phyloP scores from a whole-genome alignment of 2,329 filamentous ascomycete genomes.

The Scolecobasidium constrictum region DNA sequence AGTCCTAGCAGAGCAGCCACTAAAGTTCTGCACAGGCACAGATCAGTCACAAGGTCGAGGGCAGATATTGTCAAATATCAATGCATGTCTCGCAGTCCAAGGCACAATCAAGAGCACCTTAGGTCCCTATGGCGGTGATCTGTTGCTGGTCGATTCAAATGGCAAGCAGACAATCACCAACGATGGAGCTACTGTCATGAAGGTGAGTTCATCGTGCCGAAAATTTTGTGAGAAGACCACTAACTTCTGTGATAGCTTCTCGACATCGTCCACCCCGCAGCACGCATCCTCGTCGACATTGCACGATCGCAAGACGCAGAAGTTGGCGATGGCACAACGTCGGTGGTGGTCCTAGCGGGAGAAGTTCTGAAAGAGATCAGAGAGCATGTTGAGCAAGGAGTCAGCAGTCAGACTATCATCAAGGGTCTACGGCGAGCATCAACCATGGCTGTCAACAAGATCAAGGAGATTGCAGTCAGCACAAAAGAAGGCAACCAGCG shows the following conservation, averaged over 20 bases:
- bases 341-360: conserved; percentile 92
- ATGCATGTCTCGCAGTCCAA: conserved; percentile 93
- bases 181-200: conserved; percentile 98
- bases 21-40: conserved; percentile 61
- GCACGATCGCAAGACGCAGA: conserved; percentile 98
- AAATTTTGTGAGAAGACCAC: not conserved
- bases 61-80: conserved; percentile 96
- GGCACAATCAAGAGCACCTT: conserved; percentile 91
- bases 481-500: conserved; percentile 73
- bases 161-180: conserved; percentile 97
- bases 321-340: conserved; percentile 95
- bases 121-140: conserved; percentile 91
- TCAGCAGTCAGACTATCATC: conserved; percentile 95
- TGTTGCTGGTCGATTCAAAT: conserved; percentile 92
- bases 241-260: conserved; percentile 53
- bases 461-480: conserved; percentile 91
- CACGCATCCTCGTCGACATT: conserved; percentile 94
- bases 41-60: conserved; percentile 95
- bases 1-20: no score
- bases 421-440: conserved; percentile 87
- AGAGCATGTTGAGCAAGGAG: conserved; percentile 90
- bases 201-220: conserved; percentile 43
- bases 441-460: conserved; percentile 90
- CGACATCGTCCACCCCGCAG: conserved; percentile 95
- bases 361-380: conserved; percentile 96